Conservation (phyloP, 164 flowering plant genomes). For the Nymphaea colorata region DNA sequence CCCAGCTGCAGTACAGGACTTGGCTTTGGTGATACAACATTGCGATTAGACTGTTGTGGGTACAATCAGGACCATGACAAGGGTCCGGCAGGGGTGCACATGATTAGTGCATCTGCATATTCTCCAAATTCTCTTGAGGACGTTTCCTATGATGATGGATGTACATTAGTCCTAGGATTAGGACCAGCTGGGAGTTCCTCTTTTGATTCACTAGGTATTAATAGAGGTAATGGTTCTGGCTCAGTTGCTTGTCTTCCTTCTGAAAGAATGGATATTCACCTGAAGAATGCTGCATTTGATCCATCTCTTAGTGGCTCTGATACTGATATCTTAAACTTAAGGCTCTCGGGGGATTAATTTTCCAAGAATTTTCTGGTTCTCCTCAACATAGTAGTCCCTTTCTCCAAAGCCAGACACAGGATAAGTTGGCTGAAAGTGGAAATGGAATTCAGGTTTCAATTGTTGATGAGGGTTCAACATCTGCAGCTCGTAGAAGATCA, state of each 20-base stretch:
- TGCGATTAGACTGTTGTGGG: slow-evolving; percentile 49
- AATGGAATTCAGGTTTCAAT: slow-evolving; percentile 16
- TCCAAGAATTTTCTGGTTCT: too few species aligned
- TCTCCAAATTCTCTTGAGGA: neutral
- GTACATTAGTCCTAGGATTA: slow-evolving; percentile 74
- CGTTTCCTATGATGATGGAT: slow-evolving; percentile 50
- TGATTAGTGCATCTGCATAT: slow-evolving; percentile 5
- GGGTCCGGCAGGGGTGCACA: slow-evolving; percentile 10
- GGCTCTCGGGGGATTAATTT: slow-evolving; percentile 36
- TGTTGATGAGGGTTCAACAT: slow-evolving; percentile 85
- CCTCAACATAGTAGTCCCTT: too few species aligned
- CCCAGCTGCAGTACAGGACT: slow-evolving; percentile 14
- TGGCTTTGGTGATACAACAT: slow-evolving; percentile 40
- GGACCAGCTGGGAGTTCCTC: slow-evolving; percentile 55
- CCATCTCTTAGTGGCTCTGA: slow-evolving; percentile 13
- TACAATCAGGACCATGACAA: slow-evolving; percentile 19
- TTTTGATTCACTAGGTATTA: slow-evolving; percentile 1
- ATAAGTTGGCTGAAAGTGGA: slow-evolving; percentile 1
- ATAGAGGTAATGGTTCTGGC: too few species aligned
- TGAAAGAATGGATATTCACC: neutral
- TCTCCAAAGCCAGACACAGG: neutral
- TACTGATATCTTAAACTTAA: slow-evolving; percentile 46
- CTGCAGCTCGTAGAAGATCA: slow-evolving; percentile 53
- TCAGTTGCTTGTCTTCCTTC: too few species aligned
- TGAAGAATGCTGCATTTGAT: neutral